Conservation (phyloP, 495 filamentous ascomycete genomes). For the Xylaria scruposa region DNA sequence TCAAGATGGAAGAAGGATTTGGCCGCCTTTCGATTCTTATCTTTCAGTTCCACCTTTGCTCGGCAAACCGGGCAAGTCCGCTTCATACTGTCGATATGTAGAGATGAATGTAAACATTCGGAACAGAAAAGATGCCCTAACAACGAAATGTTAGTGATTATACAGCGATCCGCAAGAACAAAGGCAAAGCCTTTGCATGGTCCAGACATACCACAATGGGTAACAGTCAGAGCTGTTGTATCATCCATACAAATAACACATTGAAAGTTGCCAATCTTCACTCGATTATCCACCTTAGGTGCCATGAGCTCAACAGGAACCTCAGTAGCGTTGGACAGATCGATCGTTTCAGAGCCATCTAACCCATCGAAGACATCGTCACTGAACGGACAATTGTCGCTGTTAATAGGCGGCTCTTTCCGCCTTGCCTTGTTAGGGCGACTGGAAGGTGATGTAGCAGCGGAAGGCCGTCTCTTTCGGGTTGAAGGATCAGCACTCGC, state of each 20-base stretch:
- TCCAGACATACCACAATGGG: conserved; percentile 75
- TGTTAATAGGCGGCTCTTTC: conserved; percentile 28
- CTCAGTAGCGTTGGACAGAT: conserved; percentile 65
- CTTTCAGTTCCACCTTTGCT: conserved; percentile 62
- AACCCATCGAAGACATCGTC: conserved; percentile 38
- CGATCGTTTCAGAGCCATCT: conserved; percentile 58
- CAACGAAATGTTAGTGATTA: conserved; percentile 5
- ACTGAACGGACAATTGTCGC: conserved; percentile 26
- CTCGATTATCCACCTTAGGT: conserved; percentile 56
- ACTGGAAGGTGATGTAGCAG: conserved; percentile 28
- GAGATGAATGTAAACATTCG: conserved; percentile 76
- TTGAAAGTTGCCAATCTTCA: conserved; percentile 63
- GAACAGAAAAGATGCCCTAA: conserved; percentile 87
- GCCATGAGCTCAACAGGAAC: conserved; percentile 56
- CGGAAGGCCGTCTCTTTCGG: conserved; percentile 41
- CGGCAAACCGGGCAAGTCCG: conserved; percentile 61
- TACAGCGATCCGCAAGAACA: background rate
- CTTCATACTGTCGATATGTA: conserved; percentile 63
- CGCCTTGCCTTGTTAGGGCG: conserved; percentile 44
- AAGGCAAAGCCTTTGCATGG: background rate
- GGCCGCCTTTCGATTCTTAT: conserved; percentile 41
- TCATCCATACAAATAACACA: conserved; percentile 91
- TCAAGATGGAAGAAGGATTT: conserved; percentile 64
- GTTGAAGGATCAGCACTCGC: background rate
- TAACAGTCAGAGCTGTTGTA: conserved; percentile 74